Base-by-base conservation (phyloP, 169 alveolate species). In the Babesia sp. region DNA sequence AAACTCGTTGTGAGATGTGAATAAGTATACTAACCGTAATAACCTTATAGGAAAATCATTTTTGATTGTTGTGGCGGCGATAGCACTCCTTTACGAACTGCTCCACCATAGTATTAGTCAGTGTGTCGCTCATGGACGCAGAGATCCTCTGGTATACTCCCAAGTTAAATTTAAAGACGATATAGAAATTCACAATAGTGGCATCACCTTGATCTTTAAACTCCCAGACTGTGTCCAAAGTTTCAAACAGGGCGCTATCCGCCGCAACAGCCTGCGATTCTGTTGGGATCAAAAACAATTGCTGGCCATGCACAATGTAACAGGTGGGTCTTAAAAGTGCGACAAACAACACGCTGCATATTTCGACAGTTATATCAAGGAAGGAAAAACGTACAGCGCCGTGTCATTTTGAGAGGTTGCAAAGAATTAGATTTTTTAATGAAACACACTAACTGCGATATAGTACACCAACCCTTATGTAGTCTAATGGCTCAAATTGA, bases 181-280 rank as follows among this genome's bases (percentile, higher is more conserved):
- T 78, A 22, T 67, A 60, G 54, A 78, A 78, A 29, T 78, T 68
- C 11, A 78, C 64, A 18, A 5, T 11, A 37, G 86, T 78, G 37
- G 41, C 45, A 33, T 67, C 50, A 22, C 73, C 67, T 24, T 36
- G 26, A 16, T 28, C 51, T 44, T 53, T 26, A 28, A 78, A 34
- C 41, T 64, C 80, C 86, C 86, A 78, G 8, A 31, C 64, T 12
- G 86, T 78, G 48, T 78, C 86, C 37, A 78, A 36, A 2, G 33
- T 46, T 18, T 78, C 86, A 54, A 78, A 78, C 44, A 78, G 28
- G 6, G 26, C 53, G 42, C 82, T 78, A 42, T 78, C 82, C 20
- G 79, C 76, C 5, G 86, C 86, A 5, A 78, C 73, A 1, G 86
- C 86, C 86, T 78, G 34, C 61, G 16, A 4, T 18, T 12, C 12